These are phyloP conservation scores for Penicillium malachiteum DNA, from an alignment of 495 filamentous ascomycete genomes.

Conservation along the genomic window DNA sequence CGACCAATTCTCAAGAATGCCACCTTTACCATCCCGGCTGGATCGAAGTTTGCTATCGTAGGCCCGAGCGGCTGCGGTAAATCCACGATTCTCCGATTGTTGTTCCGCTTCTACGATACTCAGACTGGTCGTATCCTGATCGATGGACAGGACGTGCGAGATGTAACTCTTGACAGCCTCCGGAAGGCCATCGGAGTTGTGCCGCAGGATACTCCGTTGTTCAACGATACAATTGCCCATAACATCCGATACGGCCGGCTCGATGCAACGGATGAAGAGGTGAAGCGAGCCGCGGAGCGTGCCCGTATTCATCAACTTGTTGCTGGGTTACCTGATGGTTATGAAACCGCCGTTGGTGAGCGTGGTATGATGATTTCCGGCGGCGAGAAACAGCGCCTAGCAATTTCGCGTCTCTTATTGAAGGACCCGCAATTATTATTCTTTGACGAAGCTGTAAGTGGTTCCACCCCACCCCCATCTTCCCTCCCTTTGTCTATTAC, in stretches of 20 bases:
- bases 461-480: too few relatives aligned
- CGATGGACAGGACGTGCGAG: constrained; percentile 88
- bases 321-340: constrained; percentile 74
- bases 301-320: constrained; percentile 86
- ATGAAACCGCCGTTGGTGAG: constrained; percentile 91
- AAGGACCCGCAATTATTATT: constrained; percentile 93
- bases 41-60: constrained; percentile 93
- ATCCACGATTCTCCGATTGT: constrained; percentile 82
- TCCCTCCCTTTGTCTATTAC: not conserved
- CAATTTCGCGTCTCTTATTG: constrained; percentile 79
- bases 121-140: constrained; percentile 85
- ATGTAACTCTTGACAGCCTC: constrained; percentile 78
- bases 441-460: constrained; percentile 87
- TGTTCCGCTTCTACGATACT: constrained; percentile 94
- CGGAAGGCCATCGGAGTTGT: constrained; percentile 90
- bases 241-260: constrained; percentile 96
- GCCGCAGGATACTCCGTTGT: constrained; percentile 93
- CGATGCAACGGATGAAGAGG: constrained; percentile 68
- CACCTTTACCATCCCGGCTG: constrained; percentile 85
- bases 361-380: constrained; percentile 98
- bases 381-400: constrained; percentile 92
- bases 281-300: constrained; percentile 71
- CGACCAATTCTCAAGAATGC: constrained; percentile 85
- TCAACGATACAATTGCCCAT: constrained; percentile 92
- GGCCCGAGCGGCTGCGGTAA: constrained; percentile 96